These are phyloP conservation scores for Lotus japonicus DNA, from an alignment of 306 rosid genomes.

Conservation along the genomic window DNA sequence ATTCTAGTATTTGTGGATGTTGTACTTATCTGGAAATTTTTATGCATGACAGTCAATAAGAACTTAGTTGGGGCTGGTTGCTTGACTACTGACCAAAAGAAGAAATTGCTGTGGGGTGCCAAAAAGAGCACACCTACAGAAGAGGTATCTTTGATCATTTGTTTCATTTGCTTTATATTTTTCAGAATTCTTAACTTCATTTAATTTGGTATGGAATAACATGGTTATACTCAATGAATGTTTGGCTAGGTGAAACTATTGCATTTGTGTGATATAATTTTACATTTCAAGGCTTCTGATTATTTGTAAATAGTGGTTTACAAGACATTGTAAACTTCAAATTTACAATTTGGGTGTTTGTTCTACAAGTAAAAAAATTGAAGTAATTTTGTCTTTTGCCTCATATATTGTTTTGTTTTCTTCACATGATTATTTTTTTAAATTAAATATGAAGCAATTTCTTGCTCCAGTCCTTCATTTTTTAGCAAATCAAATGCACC, in stretches of 20 bases:
- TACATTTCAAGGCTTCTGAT: background rate
- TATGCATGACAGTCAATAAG: constrained; percentile 59
- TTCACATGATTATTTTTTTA: too few relatives aligned
- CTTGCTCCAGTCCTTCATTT: too few relatives aligned
- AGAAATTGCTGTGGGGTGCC: constrained; percentile 94
- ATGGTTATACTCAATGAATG: background rate
- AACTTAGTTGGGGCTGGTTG: constrained; percentile 64
- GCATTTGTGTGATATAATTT: background rate
- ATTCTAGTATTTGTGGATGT: background rate
- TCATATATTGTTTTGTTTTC: too few relatives aligned
- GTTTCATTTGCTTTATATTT: background rate
- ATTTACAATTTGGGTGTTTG: background rate
- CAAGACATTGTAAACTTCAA: background rate
- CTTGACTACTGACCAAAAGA: constrained; percentile 95
- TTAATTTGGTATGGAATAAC: background rate
- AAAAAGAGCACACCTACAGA: constrained; percentile 61
- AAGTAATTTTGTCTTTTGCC: too few relatives aligned
- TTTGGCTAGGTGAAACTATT: background rate
- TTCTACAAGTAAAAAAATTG: too few relatives aligned
- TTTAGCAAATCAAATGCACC: too few relatives aligned
- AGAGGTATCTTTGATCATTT: constrained; percentile 53
- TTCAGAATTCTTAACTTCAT: background rate
- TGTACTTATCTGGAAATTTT: constrained; percentile 19
- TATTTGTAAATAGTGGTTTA: background rate
- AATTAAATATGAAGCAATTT: too few relatives aligned